Conservation (phyloP, 805 yeast genomes). For the Starmerella bombicola region DNA sequence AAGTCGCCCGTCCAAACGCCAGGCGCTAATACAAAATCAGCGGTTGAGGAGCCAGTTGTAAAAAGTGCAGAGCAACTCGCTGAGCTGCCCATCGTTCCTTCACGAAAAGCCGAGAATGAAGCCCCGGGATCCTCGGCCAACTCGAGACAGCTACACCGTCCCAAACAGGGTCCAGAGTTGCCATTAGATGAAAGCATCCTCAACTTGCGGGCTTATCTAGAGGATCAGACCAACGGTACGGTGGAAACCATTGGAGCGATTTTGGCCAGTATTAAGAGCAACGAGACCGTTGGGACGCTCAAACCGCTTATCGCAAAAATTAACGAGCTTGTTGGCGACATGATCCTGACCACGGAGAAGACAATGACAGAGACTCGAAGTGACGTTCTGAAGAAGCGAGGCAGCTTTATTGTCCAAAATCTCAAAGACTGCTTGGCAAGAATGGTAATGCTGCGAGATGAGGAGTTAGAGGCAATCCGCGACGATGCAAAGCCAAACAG, state of each 20-base stretch:
- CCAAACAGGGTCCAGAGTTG: slow-evolving; percentile 13
- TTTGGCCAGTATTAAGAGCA: slow-evolving; percentile 36
- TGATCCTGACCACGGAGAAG: slow-evolving; percentile 79
- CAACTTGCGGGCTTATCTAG: slow-evolving; percentile 71
- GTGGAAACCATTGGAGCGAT: slow-evolving; percentile 79
- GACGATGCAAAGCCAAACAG: slow-evolving; percentile 49
- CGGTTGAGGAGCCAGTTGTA: not conserved
- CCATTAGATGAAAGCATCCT: slow-evolving; percentile 74
- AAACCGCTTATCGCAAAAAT: slow-evolving; percentile 66
- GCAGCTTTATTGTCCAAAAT: slow-evolving; percentile 78
- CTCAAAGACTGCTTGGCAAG: slow-evolving; percentile 75
- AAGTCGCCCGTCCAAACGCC: not conserved
- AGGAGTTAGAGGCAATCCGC: slow-evolving; percentile 27
- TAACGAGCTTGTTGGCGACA: slow-evolving; percentile 61
- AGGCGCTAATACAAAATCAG: not conserved
- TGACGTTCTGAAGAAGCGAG: slow-evolving; percentile 74
- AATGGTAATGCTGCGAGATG: slow-evolving; percentile 55
- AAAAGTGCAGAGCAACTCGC: not conserved
- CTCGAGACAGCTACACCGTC: not conserved
- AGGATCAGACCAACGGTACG: slow-evolving; percentile 86
- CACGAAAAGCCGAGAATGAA: not conserved
- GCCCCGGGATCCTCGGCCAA: not conserved
- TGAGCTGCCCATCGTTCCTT: not conserved
- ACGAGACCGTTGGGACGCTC: slow-evolving; percentile 62
- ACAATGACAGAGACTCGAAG: slow-evolving; percentile 85